Conservation (phyloP, 768 basidiomycete species). For the Lyophyllum atratum region DNA sequence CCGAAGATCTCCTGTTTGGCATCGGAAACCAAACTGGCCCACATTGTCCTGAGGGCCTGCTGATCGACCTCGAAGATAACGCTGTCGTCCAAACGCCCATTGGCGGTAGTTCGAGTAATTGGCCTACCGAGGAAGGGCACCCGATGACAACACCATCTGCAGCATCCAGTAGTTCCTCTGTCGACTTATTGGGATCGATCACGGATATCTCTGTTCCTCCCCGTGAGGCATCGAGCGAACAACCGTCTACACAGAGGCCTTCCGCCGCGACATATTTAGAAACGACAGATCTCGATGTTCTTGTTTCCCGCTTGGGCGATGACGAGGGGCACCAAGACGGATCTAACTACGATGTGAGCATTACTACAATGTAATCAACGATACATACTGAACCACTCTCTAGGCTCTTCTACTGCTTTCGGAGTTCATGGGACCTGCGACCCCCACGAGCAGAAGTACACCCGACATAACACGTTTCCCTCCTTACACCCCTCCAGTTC, state of each 20-base stretch:
- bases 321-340: slow-evolving; percentile 46
- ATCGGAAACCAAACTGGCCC: slow-evolving; percentile 15
- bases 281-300: slow-evolving; percentile 64
- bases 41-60: slow-evolving; percentile 48
- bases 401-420: slow-evolving; percentile 63
- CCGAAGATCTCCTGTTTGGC: slow-evolving; percentile 21
- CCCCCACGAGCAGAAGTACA: slow-evolving; percentile 6
- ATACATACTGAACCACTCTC: slow-evolving; percentile 12
- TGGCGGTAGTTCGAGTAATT: not conserved
- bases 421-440: slow-evolving; percentile 62
- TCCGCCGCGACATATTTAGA: slow-evolving; percentile 29
- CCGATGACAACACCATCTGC: slow-evolving; percentile 3
- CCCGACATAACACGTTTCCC: not conserved
- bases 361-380: slow-evolving; percentile 18
- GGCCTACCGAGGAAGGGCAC: not conserved
- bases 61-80: slow-evolving; percentile 57
- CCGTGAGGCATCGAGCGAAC: slow-evolving; percentile 5
- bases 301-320: slow-evolving; percentile 54
- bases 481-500: slow-evolving; percentile 8
- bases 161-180: slow-evolving; percentile 18
- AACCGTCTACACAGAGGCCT: slow-evolving; percentile 11
- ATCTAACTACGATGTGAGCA: slow-evolving; percentile 65
- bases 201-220: slow-evolving; percentile 9
- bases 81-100: not conserved
- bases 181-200: slow-evolving; percentile 19